Evolutionary conservation across 1,139 yeast species (phyloP), one percentile per base, ranked within the genome.

Genomic region (Pichia sp.): DNA sequence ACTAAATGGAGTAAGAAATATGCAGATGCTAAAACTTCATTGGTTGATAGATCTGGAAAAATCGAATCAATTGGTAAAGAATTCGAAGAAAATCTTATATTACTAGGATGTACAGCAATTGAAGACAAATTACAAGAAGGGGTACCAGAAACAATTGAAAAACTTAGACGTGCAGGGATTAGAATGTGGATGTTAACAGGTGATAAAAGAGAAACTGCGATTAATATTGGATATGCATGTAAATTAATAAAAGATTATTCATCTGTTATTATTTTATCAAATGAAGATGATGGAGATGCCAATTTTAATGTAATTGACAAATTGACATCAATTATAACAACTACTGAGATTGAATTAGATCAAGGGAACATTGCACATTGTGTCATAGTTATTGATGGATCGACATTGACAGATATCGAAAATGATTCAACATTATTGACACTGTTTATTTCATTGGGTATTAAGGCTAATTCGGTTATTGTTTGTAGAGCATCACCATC

Each of bases 121-220:
- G 99, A 94, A 64, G 99, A 94, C 62, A 94, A 92, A 62, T 72
- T 94, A 42, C 99, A 94, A 66, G 86, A 84, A 40, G 99, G 98
- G 13, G 98, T 94, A 1, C 85, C 97, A 25, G 96, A 89, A 50
- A 80, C 97, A 0, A 90, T 92, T 54, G 97, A 89, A 50, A 89
- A 88, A 61, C 74, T 94, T 38, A 78, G 96, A 58, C 74, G 95
- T 53, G 98, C 98, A 0, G 96, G 96, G 6, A 89, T 92, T 50
- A 87, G 84, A 61, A 69, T 94, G 72, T 92, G 99, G 98, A 92
- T 92, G 97, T 72, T 92, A 50, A 92, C 99, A 0, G 99, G 99
- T 46, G 99, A 92, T 63, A 92, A 92, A 62, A 74, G 97, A 52
- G 99, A 94, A 66, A 94, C 99, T 0, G 98, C 99, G 1, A 89